Percentiles rank a stretch among this genome's conserved stretches.
Conservation (phyloP, 345 rosid species). For the Bruguiera gymnorhiza region DNA sequence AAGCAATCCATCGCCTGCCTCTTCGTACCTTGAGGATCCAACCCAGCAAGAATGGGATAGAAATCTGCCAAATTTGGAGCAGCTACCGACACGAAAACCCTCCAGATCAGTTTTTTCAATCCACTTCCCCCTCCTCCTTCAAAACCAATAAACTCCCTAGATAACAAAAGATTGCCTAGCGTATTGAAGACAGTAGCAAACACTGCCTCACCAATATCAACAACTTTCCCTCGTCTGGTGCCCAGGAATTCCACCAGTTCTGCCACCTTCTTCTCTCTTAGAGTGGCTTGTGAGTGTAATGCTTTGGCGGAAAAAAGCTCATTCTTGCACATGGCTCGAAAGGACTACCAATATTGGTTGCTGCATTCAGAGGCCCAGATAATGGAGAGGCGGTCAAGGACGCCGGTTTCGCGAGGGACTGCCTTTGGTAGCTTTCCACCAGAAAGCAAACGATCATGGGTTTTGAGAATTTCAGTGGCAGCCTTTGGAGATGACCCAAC, state of each 20-base stretch:
- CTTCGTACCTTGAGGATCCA: constrained; percentile 18
- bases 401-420: background rate
- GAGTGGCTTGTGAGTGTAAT: constrained; percentile 3
- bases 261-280: constrained; percentile 12
- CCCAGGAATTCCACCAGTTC: constrained; percentile 16
- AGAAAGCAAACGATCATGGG: constrained; percentile 16
- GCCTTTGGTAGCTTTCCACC: background rate
- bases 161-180: constrained; percentile 8
- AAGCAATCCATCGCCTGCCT: background rate
- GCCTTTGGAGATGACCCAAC: constrained; percentile 12
- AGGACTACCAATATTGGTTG: background rate
- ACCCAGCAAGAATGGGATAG: constrained; percentile 4
- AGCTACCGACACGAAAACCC: background rate
- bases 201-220: constrained; percentile 13
- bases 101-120: background rate
- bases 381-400: constrained; percentile 4
- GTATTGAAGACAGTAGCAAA: constrained; percentile 14
- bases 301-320: constrained; percentile 21
- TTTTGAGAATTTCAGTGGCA: constrained; percentile 20
- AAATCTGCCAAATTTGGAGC: constrained; percentile 5
- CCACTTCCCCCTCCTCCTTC: background rate
- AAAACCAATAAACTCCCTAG: background rate
- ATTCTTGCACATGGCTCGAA: constrained; percentile 8
- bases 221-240: constrained; percentile 7
- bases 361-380: constrained; percentile 1